Base-by-base conservation (phyloP, 768 basidiomycete species). In the Piloderma croceum region DNA sequence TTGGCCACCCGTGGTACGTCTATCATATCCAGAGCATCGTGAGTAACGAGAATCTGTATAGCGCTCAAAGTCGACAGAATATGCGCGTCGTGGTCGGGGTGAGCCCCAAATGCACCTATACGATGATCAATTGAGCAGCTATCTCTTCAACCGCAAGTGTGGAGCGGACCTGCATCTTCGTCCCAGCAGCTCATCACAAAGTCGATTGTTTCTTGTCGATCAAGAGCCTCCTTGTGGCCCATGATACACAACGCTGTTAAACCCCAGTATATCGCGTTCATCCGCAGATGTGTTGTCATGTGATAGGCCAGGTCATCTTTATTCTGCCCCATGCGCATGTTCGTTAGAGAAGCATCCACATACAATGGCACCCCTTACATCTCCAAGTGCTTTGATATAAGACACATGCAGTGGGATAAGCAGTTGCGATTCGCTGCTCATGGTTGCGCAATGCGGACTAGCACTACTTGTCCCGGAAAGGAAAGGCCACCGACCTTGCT, bases 201-300 rank as follows among this genome's bases (percentile, higher is more conserved):
- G 3, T 73, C 72, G 22, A 98, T 75, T 74, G 88, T 88, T 47
- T 90, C 90, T 19, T 90, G 79, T 29, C 81, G 66, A 49, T 86
- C 75, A 38, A 99, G 67, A 0, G 90, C 90, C 36, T 92, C 84
- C 40, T 77, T 67, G 33, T 74, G 75, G 1, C 73, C 77, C 81
- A 98, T 86, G 34, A 91, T 69, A 25, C 74, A 85, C 3, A 94
- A 66, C 1, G 96, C 91, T 0, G 86, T 90, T 29, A 92, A 68
- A 6, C 91, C 96, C 96, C 96, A 99, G 61, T 96, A 99, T 6
- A 98, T 71, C 2, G 92, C 94, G 60, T 97, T 98, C 63, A 99
- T 70, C 6, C 94, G 86, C 6, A 98, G 74, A 61, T 99, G 96
- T 10, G 91, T 72, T 1, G 93, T 93, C 15, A 94, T 71, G 59